Evolutionary conservation across 495 filamentous ascomycete species (phyloP), one percentile per base, ranked within the genome.

Genomic region (Neurospora tetraspora): DNA sequence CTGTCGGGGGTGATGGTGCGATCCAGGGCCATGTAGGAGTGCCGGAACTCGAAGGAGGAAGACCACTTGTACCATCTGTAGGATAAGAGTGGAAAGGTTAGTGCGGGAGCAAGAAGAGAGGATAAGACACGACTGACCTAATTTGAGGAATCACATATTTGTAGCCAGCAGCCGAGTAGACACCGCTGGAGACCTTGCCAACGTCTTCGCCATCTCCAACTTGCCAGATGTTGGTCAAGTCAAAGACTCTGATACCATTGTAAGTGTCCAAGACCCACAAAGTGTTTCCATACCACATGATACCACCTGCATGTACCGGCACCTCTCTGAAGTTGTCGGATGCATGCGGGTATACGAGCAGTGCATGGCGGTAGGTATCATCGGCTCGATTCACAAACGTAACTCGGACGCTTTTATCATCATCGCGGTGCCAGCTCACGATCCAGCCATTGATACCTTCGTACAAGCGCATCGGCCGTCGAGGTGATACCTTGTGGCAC

Each of bases 401-500:
- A 5, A 84, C 70, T 0, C 82, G 69, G 27, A 78, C 81, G 36
- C 81, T 79, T 18, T 80, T 75, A 14, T 78, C 76, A 14, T 79
- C 75, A 8, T 79, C 74, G 20, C 79, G 76, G 42, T 84, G 77
- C 82, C 82, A 84, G 69, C 80, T 82, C 2, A 82, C 78, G 34
- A 84, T 74, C 78, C 81, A 82, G 10, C 75, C 80, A 11, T 78
- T 74, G 36, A 76, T 74, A 27, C 77, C 80, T n/a, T 83, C 77
- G 47, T 78, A 82, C 78, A 27, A 77, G 74, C 1, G 82, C 82
- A 69, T 84, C 82, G 3, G 76, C 81, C 1, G 82, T 80, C 31
- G 78, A 80, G 37, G 77, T 80, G 18, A 84, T 80, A 2, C 82
- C 82, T 68, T 84, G 82, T 0, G 82, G 82, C 38, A 77, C 72